phyloP scores from a whole-genome alignment of 495 filamentous ascomycete genomes.

The Neurospora sublineolata region DNA sequence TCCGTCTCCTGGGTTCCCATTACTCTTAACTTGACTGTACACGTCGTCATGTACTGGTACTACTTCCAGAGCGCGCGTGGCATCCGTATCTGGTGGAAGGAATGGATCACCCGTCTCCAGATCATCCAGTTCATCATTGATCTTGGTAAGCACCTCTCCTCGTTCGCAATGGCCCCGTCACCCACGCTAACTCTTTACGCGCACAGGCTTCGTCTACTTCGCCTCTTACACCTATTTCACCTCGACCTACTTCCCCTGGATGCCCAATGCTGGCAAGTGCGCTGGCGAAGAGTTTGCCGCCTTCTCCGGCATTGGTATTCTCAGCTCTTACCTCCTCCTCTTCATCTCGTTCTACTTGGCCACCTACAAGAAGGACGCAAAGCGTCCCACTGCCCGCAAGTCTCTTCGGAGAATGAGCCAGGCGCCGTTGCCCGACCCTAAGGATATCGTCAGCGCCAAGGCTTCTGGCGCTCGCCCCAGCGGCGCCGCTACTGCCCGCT shows the following conservation, averaged over 20 bases:
- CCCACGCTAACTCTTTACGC: conserved; percentile 9
- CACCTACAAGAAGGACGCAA: conserved; percentile 84
- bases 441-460: conserved; percentile 25
- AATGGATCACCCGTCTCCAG: conserved; percentile 79
- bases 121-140: conserved; percentile 76
- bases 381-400: conserved; percentile 47
- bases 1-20: conserved; percentile 71
- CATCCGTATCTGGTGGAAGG: conserved; percentile 80
- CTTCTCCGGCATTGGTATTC: conserved; percentile 80
- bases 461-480: conserved; percentile 2
- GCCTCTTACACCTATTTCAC: conserved; percentile 94
- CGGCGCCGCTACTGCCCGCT: conserved; percentile 25
- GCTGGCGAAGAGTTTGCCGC: conserved; percentile 97
- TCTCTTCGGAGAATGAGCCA: conserved; percentile 41
- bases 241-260: conserved; percentile 76
- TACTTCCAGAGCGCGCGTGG: conserved; percentile 81
- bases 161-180: not conserved
- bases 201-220: conserved; percentile 77
- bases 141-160: conserved; percentile 43
- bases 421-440: conserved; percentile 41
- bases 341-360: conserved; percentile 99
- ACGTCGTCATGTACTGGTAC: conserved; percentile 55
- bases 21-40: conserved; percentile 64
- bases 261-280: conserved; percentile 74
- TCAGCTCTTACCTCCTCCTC: conserved; percentile 87